Percentiles rank a stretch among this genome's conserved stretches.
Conservation (phyloP, 2,329 filamentous ascomycete species). For the Exserohilum rostratum region DNA sequence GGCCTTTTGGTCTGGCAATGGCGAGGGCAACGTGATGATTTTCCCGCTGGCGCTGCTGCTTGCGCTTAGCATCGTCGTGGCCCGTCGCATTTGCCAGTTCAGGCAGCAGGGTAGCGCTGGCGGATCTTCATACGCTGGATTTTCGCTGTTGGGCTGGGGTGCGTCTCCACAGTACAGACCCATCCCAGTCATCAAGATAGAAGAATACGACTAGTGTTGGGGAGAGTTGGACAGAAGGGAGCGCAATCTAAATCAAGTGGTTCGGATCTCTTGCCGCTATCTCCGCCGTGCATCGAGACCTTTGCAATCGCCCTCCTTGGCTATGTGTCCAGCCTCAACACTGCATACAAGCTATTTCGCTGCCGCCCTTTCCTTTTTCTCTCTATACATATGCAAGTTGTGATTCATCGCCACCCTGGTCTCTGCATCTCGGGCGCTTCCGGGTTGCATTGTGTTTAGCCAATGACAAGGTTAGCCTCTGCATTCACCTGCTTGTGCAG, state of each 20-base stretch:
- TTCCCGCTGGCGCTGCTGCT: slow-evolving; percentile 24
- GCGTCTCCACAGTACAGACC: slow-evolving; percentile 27
- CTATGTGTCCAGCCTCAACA: slow-evolving; percentile 10
- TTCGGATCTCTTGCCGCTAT: slow-evolving; percentile 12
- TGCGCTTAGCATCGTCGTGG: slow-evolving; percentile 19
- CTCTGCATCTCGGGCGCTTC: slow-evolving; percentile 7
- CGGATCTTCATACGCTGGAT: slow-evolving; percentile 24
- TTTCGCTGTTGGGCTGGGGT: slow-evolving; percentile 22
- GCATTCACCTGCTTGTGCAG: no score
- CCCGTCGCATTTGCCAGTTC: slow-evolving; percentile 14
- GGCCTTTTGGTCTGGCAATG: slow-evolving; percentile 13
- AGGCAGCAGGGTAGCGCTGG: slow-evolving; percentile 15
- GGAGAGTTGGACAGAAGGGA: slow-evolving; percentile 12
- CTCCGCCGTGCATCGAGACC: slow-evolving; percentile 9
- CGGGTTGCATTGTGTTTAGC: background rate
- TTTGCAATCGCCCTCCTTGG: slow-evolving; percentile 6
- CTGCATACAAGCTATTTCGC: background rate
- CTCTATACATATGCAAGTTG: background rate
- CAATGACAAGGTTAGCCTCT: background rate
- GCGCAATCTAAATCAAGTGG: slow-evolving; percentile 14
- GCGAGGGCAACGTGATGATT: slow-evolving; percentile 18
- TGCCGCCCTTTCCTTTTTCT: background rate
- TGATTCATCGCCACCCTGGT: slow-evolving; percentile 2
- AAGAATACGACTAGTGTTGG: slow-evolving; percentile 25
- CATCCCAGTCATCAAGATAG: slow-evolving; percentile 28